Evolutionary conservation across 352 stramenopile species (phyloP), one percentile per base, ranked within the genome.

Genomic region (Phytopythium kandeliae): DNA sequence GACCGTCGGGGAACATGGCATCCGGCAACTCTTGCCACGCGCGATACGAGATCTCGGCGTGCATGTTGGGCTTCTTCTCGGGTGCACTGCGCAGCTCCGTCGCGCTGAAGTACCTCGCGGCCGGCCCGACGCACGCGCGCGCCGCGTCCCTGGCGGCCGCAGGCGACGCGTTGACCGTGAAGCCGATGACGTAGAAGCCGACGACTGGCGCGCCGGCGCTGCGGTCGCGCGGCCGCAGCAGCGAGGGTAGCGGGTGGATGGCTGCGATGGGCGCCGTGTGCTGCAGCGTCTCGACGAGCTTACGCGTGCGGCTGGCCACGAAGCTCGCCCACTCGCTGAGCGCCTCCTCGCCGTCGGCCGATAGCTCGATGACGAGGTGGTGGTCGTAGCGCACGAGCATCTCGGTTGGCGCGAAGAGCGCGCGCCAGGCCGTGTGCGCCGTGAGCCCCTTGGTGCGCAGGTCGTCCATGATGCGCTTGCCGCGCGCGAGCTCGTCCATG

Each of bases 381-480:
- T 93, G 75, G 44, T 94, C 83, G 51, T 95, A 95, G 46, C 74
- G 82, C 33, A 94, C 76, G 13, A 89, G 50, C 47, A 92, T 84
- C 58, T 95, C 81, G 4, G 78, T 85, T 16, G 73, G 71, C 19
- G 69, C 55, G 46, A 93, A 91, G 12, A 95, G 75, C 58, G 83
- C 74, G 24, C 78, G 75, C 81, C 80, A 94, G 10, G 85, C 74
- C 2, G 71, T 66, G 1, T 78, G 78, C 40, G 78, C 80, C 42
- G 72, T 89, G 9, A 90, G 62, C n/a, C 67, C 78, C 26, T 74
- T 73, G 41, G 43, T 46, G 43, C 68, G 64, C 63, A 93, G 74
- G 44, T 90, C 78, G 44, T 92, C 78, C 63, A 92, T 69, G 49
- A 95, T 86, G 22, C 60, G 48, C 48, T 89, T 85, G 40, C 77